A percentile compares a stretch with the other conserved stretches of the same genome.
Conservation (phyloP, 768 basidiomycete genomes). For the Tylopilus cervinicoccineus region DNA sequence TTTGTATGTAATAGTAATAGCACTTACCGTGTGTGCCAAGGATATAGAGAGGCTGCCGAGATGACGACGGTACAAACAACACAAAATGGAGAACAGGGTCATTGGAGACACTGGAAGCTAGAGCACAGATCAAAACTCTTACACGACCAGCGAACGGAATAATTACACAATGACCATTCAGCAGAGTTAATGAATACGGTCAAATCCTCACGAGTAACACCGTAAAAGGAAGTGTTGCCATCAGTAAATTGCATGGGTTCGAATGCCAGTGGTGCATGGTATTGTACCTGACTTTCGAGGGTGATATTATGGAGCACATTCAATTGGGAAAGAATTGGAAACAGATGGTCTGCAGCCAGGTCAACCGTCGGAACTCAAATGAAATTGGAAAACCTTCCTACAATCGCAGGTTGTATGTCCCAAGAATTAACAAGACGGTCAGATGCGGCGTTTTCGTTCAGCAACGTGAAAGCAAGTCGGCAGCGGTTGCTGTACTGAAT, state of each 20-base stretch:
- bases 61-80: conserved; percentile 74
- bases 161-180: conserved; percentile 86
- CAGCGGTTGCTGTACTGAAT: conserved; percentile 79
- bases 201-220: conserved; percentile 75
- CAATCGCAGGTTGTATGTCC: conserved; percentile 65
- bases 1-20: conserved; percentile 2
- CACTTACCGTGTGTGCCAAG: conserved; percentile 48
- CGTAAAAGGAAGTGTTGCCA: conserved; percentile 40
- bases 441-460: conserved; percentile 83
- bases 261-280: conserved; percentile 86
- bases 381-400: conserved; percentile 44
- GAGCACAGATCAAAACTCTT: conserved; percentile 3
- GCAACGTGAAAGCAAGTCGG: conserved; percentile 85
- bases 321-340: conserved; percentile 59
- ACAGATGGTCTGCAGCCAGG: conserved; percentile 54
- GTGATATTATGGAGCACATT: conserved; percentile 81
- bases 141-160: conserved; percentile 14
- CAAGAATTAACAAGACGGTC: conserved; percentile 60
- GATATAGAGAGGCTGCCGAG: conserved; percentile 68
- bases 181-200: conserved; percentile 95
- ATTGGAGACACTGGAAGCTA: conserved; percentile 89
- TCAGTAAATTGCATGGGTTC: conserved; percentile 42
- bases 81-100: conserved; percentile 94
- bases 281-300: conserved; percentile 92
- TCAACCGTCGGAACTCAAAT: conserved; percentile 17